Conservation (phyloP, 2,329 filamentous ascomycete genomes). For the Pseudohalonectria lignicola region DNA sequence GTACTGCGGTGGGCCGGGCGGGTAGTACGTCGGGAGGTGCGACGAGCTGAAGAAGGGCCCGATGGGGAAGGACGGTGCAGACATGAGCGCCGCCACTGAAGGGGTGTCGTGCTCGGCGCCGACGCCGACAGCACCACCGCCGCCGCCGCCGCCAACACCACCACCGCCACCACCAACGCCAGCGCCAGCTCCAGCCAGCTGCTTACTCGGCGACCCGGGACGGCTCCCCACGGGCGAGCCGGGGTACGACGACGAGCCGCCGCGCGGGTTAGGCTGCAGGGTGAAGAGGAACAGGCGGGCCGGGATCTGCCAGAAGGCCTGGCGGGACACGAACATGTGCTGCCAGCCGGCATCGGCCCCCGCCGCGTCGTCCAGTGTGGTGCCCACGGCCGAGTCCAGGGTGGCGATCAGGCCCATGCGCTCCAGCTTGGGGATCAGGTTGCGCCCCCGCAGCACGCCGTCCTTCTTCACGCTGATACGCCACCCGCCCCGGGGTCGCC, state of each 20-base stretch:
- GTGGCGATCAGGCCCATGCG: conserved; percentile 79
- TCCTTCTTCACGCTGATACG: conserved; percentile 72
- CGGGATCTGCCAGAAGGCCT: conserved; percentile 88
- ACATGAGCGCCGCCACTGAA: neutral
- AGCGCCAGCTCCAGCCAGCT: too few species aligned
- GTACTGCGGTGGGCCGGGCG: conserved; percentile 73
- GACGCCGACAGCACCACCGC: neutral
- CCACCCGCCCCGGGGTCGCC: conserved; percentile 78
- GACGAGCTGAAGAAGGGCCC: conserved; percentile 74
- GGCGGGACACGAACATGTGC: conserved; percentile 70
- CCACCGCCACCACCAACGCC: too few species aligned
- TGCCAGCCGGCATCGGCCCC: conserved; percentile 58
- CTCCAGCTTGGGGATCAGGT: conserved; percentile 82
- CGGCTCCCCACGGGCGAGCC: conserved; percentile 42
- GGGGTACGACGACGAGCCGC: conserved; percentile 22
- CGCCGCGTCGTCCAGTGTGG: conserved; percentile 35
- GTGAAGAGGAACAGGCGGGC: conserved; percentile 82
- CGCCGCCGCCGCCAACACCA: neutral
- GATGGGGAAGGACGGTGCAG: conserved; percentile 28
- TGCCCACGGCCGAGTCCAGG: conserved; percentile 65
- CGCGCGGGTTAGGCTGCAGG: conserved; percentile 44
- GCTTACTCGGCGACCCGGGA: conserved; percentile 36
- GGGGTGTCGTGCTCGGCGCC: neutral
- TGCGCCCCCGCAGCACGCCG: conserved; percentile 75
- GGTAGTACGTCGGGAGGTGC: conserved; percentile 84